Evolutionary conservation across 495 filamentous ascomycete species (phyloP), one percentile per base, ranked within the genome.

Genomic region (Halenospora varia): DNA sequence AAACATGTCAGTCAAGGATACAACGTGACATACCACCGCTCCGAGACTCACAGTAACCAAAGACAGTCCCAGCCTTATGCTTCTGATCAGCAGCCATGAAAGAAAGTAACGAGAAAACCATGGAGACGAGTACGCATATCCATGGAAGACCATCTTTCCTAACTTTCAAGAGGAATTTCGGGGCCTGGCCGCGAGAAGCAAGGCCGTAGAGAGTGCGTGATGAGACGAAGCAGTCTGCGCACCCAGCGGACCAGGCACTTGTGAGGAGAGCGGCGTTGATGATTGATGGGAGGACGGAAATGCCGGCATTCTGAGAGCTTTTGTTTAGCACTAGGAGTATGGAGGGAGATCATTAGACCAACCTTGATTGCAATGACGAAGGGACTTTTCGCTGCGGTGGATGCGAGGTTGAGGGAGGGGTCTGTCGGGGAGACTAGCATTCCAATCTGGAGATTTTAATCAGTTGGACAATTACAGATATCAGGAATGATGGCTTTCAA

Each of bases 211-310:
- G 66, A 2, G 82, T 82, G 25, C 84, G 77, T 0, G 81, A 83
- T 9, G 81, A 84, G 26, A 77, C 76, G 45, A 77, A 80, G 8
- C 84, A 75, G 25, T 74, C 72, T 42, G 83, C 83, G 61, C 86
- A 86, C 11, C 79, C 79, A 3, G 85, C 82, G 17, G 83, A 85
- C 76, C 86, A 87, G 2, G 85, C 87, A 2, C 85, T 88, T 10
- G 85, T 81, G 39, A 88, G 77, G 53, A 91, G 87, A 3, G 84
- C 72, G 1, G 81, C 77, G 25, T 86, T 89, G 53, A 85, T 84
- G 17, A 87, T 81, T 1, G 86, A 83, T 41, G 89, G 79, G 1
- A 88, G 86, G 57, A 89, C 87, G 2, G 87, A 86, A 17, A 76
- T 87, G 53, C 80, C 83, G 35, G 82, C 80, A 55, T 78, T 57